Conservation (phyloP, 2,329 filamentous ascomycete genomes). For the Fusarium ramigenum region DNA sequence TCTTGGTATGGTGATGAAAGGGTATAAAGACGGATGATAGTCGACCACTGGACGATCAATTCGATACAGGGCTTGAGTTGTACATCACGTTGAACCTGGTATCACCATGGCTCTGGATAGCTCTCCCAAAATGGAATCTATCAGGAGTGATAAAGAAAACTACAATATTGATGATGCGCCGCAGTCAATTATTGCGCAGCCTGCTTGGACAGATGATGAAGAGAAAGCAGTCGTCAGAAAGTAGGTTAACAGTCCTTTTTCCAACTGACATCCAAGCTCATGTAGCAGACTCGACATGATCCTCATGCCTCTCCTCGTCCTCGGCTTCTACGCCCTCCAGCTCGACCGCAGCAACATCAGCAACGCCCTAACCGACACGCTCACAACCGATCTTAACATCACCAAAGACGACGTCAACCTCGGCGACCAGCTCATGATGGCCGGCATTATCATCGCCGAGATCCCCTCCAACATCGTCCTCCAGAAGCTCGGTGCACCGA, state of each 20-base stretch:
- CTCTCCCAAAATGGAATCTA: not conserved
- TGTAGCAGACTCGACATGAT: conserved; percentile 43
- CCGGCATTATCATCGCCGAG: conserved; percentile 58
- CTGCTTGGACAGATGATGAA: conserved; percentile 20
- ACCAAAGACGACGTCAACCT: conserved; percentile 60
- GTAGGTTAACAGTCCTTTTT: conserved; percentile 23
- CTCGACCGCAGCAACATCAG: conserved; percentile 50
- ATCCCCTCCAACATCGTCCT: conserved; percentile 36
- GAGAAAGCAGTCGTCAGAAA: conserved; percentile 19
- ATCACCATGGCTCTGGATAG: not conserved
- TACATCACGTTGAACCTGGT: not conserved
- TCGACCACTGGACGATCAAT: no score
- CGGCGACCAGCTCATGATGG: conserved; percentile 57
- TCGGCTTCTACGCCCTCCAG: conserved; percentile 58
- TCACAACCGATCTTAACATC: conserved; percentile 57
- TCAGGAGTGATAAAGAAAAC: not conserved
- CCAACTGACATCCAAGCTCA: not conserved
- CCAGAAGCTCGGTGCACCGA: conserved; percentile 25
- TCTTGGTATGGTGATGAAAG: not conserved
- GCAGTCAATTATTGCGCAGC: not conserved
- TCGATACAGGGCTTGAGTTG: not conserved
- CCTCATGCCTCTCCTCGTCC: conserved; percentile 56
- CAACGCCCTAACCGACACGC: conserved; percentile 60
- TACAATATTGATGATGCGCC: not conserved
- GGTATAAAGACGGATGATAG: not conserved